Conservation (phyloP, 1,284 basidiomycete genomes). For the Cutaneotrichosporon daszewskae region DNA sequence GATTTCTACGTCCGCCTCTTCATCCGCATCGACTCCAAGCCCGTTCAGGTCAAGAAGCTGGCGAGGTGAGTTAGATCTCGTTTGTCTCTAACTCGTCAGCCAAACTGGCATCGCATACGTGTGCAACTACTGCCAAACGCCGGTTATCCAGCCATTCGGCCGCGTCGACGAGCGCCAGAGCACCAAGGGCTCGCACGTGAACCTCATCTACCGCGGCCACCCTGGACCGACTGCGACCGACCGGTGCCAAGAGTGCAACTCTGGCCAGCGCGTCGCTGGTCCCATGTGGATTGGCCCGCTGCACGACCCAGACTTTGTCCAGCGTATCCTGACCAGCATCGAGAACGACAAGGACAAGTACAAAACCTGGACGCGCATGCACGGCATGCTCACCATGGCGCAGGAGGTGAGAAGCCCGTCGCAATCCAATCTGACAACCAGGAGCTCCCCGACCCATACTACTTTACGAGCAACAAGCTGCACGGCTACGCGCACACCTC, state of each 20-base stretch:
- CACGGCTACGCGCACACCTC: slow-evolving; percentile 54
- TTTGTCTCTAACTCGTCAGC: too few species aligned
- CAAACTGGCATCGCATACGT: slow-evolving; percentile 67
- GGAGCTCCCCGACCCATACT: slow-evolving; percentile 79
- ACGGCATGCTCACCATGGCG: slow-evolving; percentile 89
- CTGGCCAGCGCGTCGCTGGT: slow-evolving; percentile 73
- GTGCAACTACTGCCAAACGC: slow-evolving; percentile 73
- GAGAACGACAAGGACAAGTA: slow-evolving; percentile 58
- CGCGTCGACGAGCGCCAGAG: slow-evolving; percentile 56
- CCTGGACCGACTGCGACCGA: slow-evolving; percentile 58
- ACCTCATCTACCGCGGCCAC: slow-evolving; percentile 65
- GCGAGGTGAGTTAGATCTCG: too few species aligned
- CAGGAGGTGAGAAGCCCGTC: slow-evolving; percentile 58
- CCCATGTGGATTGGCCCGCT: slow-evolving; percentile 94
- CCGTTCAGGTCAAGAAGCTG: slow-evolving; percentile 77
- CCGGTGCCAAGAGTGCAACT: slow-evolving; percentile 76
- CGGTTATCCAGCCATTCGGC: slow-evolving; percentile 73
- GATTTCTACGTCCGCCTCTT: slow-evolving; percentile 97
- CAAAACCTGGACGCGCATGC: slow-evolving; percentile 77
- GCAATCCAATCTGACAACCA: slow-evolving; percentile 37
- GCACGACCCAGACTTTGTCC: slow-evolving; percentile 71
- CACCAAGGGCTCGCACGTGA: slow-evolving; percentile 51
- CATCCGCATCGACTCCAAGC: slow-evolving; percentile 67
- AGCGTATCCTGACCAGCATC: slow-evolving; percentile 68
- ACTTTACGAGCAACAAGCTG: slow-evolving; percentile 81